Evolutionary conservation across 2,329 filamentous ascomycete species (phyloP), one percentile per base, ranked within the genome.

Genomic region (Cladosporium halotolerans): DNA sequence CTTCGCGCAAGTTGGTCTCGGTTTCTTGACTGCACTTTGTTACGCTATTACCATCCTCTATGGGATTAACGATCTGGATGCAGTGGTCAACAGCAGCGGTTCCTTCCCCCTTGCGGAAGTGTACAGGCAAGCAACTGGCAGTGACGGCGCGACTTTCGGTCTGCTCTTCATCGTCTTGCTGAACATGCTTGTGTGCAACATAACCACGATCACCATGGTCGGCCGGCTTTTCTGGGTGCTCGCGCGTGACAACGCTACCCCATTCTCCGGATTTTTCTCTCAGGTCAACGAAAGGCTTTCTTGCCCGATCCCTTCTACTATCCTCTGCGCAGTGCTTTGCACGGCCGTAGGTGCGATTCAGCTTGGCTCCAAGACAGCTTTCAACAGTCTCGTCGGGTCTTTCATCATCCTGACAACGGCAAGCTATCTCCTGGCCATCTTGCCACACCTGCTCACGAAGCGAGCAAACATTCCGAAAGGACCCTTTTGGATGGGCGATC

Each of bases 221-320:
- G 62, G 66, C n/a, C 63, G 68, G 16, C 59, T 64, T 67, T 73
- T 33, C 66, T 80, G 78, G 78, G 72, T 75, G 1, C 67, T 81
- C 14, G 79, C 81, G 36, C 77, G 82, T 32, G 82, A 85, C 63
- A 76, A 79, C 38, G 81, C 81, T 2, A 81, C 82, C 2, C 82
- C 82, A 0, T 79, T 82, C 62, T 73, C 76, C 1, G 53, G 62
- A 9, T 70, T 79, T 66, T 78, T 84, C 55, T 70, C 75, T n/a
- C 66, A 62, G 14, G 80, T 85, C 59, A 76, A 79, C 63, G 71
- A 74, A 56, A 68, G 58, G 1, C 75, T 81, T 53, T 79, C 80
- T 51, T 83, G 81, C 62, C 82, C 82, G 0, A 71, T 84, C 54
- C 77, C 78, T 53, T 74, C 82, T 1, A 82, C 80, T 0, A 56